These are phyloP conservation scores for Quercus gilva DNA, from an alignment of 306 rosid genomes.

Conservation along the genomic window DNA sequence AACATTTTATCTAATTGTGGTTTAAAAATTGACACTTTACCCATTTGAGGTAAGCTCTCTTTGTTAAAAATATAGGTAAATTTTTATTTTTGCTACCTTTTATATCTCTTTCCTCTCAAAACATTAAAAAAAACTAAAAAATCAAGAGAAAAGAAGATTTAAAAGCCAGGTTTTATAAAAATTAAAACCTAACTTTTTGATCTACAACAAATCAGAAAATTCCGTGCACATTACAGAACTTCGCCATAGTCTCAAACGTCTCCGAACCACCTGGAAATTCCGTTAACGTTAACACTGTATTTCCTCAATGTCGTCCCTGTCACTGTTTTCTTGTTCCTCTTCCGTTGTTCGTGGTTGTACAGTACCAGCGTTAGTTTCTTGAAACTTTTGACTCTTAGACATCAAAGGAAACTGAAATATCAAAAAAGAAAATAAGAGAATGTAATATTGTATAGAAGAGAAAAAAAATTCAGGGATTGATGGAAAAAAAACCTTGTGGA, in stretches of 20 bases:
- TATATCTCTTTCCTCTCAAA: no score
- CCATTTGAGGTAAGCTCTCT: no score
- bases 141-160: no score
- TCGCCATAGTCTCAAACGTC: slow-evolving; percentile 72
- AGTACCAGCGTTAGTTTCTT: slow-evolving; percentile 38
- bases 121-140: no score
- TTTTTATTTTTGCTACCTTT: no score
- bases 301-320: slow-evolving; percentile 57
- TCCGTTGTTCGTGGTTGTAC: neutral
- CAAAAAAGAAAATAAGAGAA: neutral
- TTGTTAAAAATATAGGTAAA: no score
- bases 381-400: slow-evolving; percentile 77
- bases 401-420: slow-evolving; percentile 81
- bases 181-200: no score
- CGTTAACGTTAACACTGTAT: slow-evolving; percentile 52
- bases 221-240: slow-evolving; percentile 39
- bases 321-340: neutral
- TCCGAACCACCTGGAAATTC: slow-evolving; percentile 86
- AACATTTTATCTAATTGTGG: no score
- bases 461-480: neutral
- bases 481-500: slow-evolving; percentile 62
- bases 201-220: no score
- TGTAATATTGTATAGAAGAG: neutral
- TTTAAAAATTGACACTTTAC: no score
- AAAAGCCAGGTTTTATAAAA: no score